phyloP scores from a whole-genome alignment of 2,329 filamentous ascomycete genomes.

The Fusarium guadeloupense region DNA sequence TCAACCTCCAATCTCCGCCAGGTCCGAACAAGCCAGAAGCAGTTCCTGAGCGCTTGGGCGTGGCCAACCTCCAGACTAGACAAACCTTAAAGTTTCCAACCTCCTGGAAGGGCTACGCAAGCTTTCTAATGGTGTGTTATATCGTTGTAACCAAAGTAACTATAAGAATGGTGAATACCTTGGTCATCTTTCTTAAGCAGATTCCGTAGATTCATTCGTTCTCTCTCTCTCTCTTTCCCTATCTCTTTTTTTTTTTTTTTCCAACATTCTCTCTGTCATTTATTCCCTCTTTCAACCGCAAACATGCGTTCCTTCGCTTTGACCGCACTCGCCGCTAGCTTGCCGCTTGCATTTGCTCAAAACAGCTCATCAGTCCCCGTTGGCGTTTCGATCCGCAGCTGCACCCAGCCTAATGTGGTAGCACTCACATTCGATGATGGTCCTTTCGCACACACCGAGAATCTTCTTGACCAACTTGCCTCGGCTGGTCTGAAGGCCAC shows the following conservation, averaged over 20 bases:
- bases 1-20: too few relatives aligned
- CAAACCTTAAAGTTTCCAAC: too few relatives aligned
- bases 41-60: too few relatives aligned
- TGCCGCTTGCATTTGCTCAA: not conserved
- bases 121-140: too few relatives aligned
- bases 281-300: not conserved
- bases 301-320: not conserved
- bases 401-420: conserved; percentile 40
- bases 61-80: too few relatives aligned
- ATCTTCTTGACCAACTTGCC: conserved; percentile 46
- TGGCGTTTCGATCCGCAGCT: conserved; percentile 34
- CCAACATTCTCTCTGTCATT: not conserved
- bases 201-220: too few relatives aligned
- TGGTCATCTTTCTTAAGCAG: too few relatives aligned
- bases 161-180: too few relatives aligned
- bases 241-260: too few relatives aligned
- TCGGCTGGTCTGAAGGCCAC: conserved; percentile 42
- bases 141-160: too few relatives aligned
- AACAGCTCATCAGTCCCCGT: conserved; percentile 1
- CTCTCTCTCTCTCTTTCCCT: not conserved
- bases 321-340: not conserved
- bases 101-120: too few relatives aligned
- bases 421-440: conserved; percentile 55
- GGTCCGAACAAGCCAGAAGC: too few relatives aligned
- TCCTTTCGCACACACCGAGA: conserved; percentile 48